Conservation (phyloP, 192 early-diverging fungal genomes). For the Coemansia sp. region DNA sequence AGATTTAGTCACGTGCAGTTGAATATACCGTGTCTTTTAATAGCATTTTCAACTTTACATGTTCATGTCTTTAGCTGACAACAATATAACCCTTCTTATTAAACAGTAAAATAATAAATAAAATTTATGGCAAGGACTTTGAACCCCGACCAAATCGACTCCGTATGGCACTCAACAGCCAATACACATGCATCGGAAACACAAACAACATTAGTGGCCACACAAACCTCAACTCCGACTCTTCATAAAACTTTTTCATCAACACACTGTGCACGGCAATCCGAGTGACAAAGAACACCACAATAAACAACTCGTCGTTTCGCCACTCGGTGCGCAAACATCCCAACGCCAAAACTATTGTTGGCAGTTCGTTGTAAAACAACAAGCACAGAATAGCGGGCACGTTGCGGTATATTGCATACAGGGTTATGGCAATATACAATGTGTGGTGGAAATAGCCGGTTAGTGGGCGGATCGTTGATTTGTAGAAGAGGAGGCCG, state of each 20-base stretch:
- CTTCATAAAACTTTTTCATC: conserved; percentile 34
- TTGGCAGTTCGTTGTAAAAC: conserved; percentile 62
- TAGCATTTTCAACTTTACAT: too few relatives aligned
- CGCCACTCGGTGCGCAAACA: conserved; percentile 52
- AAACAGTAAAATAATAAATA: too few relatives aligned
- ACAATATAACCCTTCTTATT: too few relatives aligned
- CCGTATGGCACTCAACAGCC: conserved; percentile 49
- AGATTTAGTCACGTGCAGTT: too few relatives aligned
- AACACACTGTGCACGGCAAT: conserved; percentile 57
- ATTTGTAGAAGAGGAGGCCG: conserved; percentile 58
- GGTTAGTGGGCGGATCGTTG: conserved; percentile 55
- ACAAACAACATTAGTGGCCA: conserved; percentile 43
- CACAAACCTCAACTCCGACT: conserved; percentile 23
- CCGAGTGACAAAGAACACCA: conserved; percentile 57
- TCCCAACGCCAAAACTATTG: conserved; percentile 59
- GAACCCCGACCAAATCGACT: not conserved
- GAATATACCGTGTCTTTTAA: too few relatives aligned
- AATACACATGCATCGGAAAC: conserved; percentile 58
- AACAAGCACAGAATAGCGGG: conserved; percentile 50
- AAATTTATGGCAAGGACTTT: too few relatives aligned
- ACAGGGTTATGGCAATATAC: conserved; percentile 43
- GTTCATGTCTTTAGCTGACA: too few relatives aligned
- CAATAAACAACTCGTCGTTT: conserved; percentile 57
- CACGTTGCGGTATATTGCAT: conserved; percentile 28
- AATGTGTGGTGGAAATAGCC: conserved; percentile 67